A percentile compares a stretch with the other conserved stretches of the same genome.
Evolutionary conservation across 495 filamentous ascomycete genomes (phyloP).

Genomic region (Cladorrhinum samala): DNA sequence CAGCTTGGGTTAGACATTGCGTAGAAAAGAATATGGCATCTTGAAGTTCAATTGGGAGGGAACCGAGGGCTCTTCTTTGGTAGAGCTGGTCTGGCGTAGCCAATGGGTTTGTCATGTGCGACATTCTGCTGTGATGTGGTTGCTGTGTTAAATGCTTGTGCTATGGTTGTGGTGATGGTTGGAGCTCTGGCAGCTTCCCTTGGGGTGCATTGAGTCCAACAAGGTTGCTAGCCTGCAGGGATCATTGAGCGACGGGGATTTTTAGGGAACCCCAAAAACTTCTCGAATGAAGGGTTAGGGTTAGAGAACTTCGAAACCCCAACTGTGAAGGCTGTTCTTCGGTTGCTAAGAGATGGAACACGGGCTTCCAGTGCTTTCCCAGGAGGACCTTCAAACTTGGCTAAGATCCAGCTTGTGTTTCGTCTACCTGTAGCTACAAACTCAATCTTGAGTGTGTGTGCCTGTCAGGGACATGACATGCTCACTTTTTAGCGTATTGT

Average conservation of each 20-base stretch:
- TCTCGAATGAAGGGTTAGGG: neutral
- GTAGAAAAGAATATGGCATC: slow-evolving; percentile 60
- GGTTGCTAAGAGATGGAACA: too few species aligned
- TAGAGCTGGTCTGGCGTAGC: slow-evolving; percentile 76
- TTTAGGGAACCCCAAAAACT: too few species aligned
- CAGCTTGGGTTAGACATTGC: slow-evolving; percentile 76
- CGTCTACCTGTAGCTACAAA: too few species aligned
- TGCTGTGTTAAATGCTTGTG: too few species aligned
- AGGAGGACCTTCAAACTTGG: too few species aligned
- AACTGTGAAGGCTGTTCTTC: too few species aligned
- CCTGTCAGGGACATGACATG: too few species aligned
- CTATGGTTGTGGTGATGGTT: neutral
- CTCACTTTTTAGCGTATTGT: too few species aligned
- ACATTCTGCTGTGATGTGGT: slow-evolving; percentile 28
- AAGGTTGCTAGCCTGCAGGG: neutral
- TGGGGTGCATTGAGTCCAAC: neutral
- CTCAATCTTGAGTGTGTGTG: too few species aligned
- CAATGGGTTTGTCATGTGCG: slow-evolving; percentile 72
- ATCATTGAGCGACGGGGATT: too few species aligned
- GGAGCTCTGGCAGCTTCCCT: neutral
- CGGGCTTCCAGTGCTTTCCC: too few species aligned
- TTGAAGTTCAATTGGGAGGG: slow-evolving; percentile 73
- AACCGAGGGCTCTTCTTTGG: slow-evolving; percentile 45
- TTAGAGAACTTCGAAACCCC: neutral
- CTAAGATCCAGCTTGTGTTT: too few species aligned